phyloP scores from a whole-genome alignment of 805 yeast species.

The Zygotorulaspora chibaensis region DNA sequence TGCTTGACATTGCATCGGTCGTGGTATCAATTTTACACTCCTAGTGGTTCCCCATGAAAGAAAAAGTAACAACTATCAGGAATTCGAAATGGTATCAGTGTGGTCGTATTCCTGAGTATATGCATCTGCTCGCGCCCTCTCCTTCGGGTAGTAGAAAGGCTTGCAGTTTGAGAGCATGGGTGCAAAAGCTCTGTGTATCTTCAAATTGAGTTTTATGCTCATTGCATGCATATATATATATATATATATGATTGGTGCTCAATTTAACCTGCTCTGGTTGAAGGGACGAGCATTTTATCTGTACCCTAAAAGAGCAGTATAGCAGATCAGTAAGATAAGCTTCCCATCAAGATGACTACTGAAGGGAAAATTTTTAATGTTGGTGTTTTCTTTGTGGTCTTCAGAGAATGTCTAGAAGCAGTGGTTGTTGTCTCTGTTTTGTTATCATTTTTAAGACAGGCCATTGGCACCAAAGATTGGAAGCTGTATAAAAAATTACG shows the following conservation, averaged over 20 bases:
- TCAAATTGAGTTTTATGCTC: not conserved
- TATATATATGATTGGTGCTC: not conserved
- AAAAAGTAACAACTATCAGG: no score
- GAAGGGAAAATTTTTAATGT: conserved; percentile 42
- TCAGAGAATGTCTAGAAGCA: conserved; percentile 93
- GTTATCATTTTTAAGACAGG: conserved; percentile 86
- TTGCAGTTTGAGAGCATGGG: not conserved
- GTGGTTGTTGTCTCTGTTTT: conserved; percentile 86
- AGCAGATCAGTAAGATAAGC: not conserved
- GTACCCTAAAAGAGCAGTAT: not conserved
- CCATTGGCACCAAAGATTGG: conserved; percentile 56
- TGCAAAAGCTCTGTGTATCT: not conserved
- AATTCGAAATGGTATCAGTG: no score
- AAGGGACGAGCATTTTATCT: not conserved
- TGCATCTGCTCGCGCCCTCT: not conserved
- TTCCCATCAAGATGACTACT: conserved; percentile 1
- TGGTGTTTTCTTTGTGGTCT: conserved; percentile 77
- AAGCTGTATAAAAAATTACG: conserved; percentile 55
- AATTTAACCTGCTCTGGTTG: no score
- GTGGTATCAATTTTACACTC: no score
- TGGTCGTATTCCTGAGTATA: no score
- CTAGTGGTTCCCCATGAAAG: no score
- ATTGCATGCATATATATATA: not conserved
- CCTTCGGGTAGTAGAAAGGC: not conserved
- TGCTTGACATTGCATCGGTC: no score